These are phyloP conservation scores for Penicillium cosmopolitanum DNA, from an alignment of 495 filamentous ascomycete species.

Conservation along the genomic window DNA sequence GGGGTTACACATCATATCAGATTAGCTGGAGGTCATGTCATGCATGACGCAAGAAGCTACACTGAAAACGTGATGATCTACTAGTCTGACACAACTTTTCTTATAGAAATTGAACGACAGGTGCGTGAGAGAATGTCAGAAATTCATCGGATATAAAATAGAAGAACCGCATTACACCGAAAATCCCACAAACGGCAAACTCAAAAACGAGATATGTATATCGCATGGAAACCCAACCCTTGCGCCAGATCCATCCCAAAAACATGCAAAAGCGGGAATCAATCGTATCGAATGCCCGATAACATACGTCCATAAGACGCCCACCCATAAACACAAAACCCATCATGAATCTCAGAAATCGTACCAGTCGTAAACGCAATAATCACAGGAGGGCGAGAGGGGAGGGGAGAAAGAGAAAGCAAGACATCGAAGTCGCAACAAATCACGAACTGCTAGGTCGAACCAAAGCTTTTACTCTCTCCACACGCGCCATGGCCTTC, in stretches of 20 bases:
- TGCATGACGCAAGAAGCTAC: slow-evolving; percentile 21
- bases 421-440: neutral
- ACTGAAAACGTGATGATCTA: slow-evolving; percentile 10
- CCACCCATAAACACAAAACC: slow-evolving; percentile 20
- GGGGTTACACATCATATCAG: neutral
- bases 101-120: neutral
- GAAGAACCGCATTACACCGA: neutral
- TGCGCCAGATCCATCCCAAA: slow-evolving; percentile 3
- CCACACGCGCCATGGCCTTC: slow-evolving; percentile 74
- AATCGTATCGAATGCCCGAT: neutral
- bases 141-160: neutral
- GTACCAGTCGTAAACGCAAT: slow-evolving; percentile 27
- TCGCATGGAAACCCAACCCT: neutral
- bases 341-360: slow-evolving; percentile 21
- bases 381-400: neutral
- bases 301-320: slow-evolving; percentile 7
- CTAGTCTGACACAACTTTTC: neutral
- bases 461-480: slow-evolving; percentile 75
- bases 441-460: slow-evolving; percentile 39
- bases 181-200: neutral
- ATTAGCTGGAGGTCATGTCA: neutral
- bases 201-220: neutral
- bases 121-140: neutral
- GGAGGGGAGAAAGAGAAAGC: neutral
- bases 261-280: slow-evolving; percentile 4